phyloP scores from a whole-genome alignment of 139 green algal species.

The Coelastrella sp. region DNA sequence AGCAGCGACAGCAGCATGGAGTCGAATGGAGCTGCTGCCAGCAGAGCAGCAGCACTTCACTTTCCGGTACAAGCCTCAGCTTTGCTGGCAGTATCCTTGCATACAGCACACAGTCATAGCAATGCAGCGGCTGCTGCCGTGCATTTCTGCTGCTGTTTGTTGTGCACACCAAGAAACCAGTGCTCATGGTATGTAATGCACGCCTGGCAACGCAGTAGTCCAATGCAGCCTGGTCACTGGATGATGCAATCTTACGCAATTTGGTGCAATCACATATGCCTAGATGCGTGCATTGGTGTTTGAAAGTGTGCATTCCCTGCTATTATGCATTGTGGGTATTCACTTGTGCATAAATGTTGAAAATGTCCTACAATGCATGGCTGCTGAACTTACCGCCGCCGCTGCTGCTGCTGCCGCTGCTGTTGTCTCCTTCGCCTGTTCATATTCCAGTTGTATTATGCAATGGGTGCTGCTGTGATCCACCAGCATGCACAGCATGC shows the following conservation, averaged over 20 bases:
- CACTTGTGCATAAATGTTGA: neutral
- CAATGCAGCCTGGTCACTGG: too few relatives aligned
- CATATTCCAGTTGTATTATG: neutral
- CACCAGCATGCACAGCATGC: neutral
- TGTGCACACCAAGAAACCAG: neutral
- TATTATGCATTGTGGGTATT: neutral
- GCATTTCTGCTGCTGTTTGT: neutral
- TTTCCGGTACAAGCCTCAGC: neutral
- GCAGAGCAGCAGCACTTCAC: neutral
- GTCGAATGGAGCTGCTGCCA: neutral
- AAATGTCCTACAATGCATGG: neutral
- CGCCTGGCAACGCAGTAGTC: too few relatives aligned
- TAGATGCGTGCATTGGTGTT: too few relatives aligned
- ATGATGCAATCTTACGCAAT: too few relatives aligned
- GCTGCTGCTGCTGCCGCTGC: neutral
- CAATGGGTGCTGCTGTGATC: neutral
- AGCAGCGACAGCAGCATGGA: neutral
- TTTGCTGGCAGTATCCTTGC: neutral
- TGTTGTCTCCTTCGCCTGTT: neutral
- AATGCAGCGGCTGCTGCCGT: neutral
- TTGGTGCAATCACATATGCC: too few relatives aligned
- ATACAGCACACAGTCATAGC: neutral
- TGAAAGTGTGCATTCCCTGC: too few relatives aligned
- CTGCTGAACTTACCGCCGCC: neutral
- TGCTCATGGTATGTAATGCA: neutral